A percentile compares a stretch with the other conserved stretches of the same genome.
Conservation (phyloP, 345 rosid species). For the Heritiera fomes region DNA sequence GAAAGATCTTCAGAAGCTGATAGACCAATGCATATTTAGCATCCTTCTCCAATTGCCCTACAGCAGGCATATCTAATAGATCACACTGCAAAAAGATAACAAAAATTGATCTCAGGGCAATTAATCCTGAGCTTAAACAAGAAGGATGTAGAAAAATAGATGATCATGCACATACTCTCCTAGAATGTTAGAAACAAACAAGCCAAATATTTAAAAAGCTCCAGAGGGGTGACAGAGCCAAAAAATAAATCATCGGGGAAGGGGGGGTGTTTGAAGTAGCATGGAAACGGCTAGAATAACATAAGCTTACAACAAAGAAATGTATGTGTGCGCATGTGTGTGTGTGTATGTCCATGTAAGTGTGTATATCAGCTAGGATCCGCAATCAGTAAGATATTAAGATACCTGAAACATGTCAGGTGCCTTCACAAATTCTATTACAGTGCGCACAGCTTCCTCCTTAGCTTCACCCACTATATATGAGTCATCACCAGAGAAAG, state of each 20-base stretch:
- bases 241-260: no score
- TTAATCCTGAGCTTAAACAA: not conserved
- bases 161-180: not conserved
- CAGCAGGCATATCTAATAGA: constrained; percentile 84
- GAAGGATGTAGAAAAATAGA: not conserved
- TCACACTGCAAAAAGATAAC: constrained; percentile 67
- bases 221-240: not conserved
- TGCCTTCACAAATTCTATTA: constrained; percentile 83
- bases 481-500: constrained; percentile 80
- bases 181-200: not conserved
- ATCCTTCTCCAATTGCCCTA: constrained; percentile 82
- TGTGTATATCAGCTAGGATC: not conserved
- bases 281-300: not conserved
- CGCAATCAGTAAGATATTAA: not conserved
- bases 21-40: constrained; percentile 62
- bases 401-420: constrained; percentile 87
- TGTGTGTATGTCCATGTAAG: no score
- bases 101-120: constrained; percentile 6
- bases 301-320: constrained; percentile 1
- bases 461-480: constrained; percentile 66
- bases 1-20: constrained; percentile 83
- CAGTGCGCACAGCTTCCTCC: constrained; percentile 80
- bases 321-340: no score
- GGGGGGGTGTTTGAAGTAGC: not conserved
- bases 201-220: not conserved